Conservation (phyloP, 2,329 filamentous ascomycete genomes). For the Ophiostoma tasmaniense region DNA sequence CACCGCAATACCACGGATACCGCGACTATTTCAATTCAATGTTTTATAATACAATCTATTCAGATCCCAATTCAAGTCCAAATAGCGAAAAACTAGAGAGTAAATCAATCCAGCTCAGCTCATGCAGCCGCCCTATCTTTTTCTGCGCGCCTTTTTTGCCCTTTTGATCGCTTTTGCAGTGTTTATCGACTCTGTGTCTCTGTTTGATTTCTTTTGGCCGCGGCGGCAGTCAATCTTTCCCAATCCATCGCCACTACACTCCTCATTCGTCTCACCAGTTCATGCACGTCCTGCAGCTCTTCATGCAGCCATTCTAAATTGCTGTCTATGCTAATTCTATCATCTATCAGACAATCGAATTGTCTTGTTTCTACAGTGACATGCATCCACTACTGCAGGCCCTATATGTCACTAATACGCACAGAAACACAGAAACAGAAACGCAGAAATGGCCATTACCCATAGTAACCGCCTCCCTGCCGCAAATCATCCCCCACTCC, state of each 20-base stretch:
- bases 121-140: neutral
- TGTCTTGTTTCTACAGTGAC: conserved; percentile 1
- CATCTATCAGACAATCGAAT: neutral
- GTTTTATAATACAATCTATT: neutral
- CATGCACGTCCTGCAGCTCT: neutral
- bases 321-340: neutral
- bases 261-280: neutral
- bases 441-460: neutral
- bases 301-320: neutral
- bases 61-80: neutral
- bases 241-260: neutral
- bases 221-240: neutral
- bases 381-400: neutral
- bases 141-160: neutral
- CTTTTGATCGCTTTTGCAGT: neutral
- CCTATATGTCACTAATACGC: neutral
- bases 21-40: no score
- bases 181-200: neutral
- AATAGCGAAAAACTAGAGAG: neutral
- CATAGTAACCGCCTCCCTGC: neutral
- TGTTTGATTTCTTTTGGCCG: neutral
- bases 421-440: no score
- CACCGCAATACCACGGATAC: no score
- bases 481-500: neutral
- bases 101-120: neutral